These are phyloP conservation scores for Mycocentrospora acerina DNA, from an alignment of 2,329 filamentous ascomycete genomes.

Conservation along the genomic window DNA sequence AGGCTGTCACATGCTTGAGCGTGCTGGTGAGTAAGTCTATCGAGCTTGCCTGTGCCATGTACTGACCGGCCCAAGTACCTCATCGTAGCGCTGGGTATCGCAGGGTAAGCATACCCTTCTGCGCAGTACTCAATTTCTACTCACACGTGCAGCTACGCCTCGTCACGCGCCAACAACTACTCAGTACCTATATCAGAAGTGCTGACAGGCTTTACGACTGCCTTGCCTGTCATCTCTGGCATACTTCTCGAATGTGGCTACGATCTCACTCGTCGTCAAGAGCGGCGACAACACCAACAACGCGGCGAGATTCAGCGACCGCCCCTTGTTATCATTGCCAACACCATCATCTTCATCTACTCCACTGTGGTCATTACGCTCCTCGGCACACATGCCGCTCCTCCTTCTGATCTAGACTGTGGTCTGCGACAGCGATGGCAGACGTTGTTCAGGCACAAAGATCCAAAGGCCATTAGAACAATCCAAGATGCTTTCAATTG, in stretches of 20 bases:
- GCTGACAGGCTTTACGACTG: conserved; percentile 45
- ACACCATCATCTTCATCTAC: conserved; percentile 44
- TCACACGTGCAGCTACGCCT: conserved; percentile 29
- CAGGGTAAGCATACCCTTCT: conserved; percentile 27
- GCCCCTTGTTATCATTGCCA: conserved; percentile 42
- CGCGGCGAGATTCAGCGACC: conserved; percentile 39
- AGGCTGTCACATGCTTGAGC: conserved; percentile 43
- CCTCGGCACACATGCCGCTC: conserved; percentile 46
- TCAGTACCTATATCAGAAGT: conserved; percentile 47
- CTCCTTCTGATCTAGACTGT: conserved; percentile 50
- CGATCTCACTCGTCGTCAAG: conserved; percentile 35
- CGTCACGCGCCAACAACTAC: conserved; percentile 33
- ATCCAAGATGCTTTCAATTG: conserved; percentile 69
- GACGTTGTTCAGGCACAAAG: conserved; percentile 53
- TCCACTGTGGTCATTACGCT: conserved; percentile 49
- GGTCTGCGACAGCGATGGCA: conserved; percentile 60
- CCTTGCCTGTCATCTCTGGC: conserved; percentile 47
- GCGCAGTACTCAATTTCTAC: conserved; percentile 1
- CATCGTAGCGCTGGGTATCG: conserved; percentile 42
- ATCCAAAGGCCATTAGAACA: conserved; percentile 53
- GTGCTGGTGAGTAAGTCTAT: conserved; percentile 30
- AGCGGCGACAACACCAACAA: conserved; percentile 26
- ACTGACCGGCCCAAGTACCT: conserved; percentile 41
- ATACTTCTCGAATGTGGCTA: conserved; percentile 45
- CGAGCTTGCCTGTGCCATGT: not conserved